Conservation (phyloP, 345 rosid species). For the Hirschfeldia incana region DNA sequence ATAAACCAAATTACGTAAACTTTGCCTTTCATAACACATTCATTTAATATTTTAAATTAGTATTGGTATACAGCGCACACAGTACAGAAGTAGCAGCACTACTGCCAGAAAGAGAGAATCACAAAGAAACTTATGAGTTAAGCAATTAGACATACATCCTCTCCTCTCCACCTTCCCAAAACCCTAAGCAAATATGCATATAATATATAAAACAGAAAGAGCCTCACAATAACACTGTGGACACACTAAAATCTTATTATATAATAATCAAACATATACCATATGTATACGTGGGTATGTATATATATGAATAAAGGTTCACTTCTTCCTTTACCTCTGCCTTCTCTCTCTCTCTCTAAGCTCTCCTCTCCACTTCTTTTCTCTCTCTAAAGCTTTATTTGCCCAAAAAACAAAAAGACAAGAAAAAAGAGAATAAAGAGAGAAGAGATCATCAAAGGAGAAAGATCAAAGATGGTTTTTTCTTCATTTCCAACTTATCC, state of each 20-base stretch:
- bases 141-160: conserved; percentile 31
- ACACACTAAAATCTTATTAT: conserved; percentile 29
- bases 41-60: not conserved
- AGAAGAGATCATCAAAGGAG: conserved; percentile 32
- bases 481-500: conserved; percentile 38
- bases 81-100: conserved; percentile 34
- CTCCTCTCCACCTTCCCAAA: conserved; percentile 37
- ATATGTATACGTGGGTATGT: conserved; percentile 25
- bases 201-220: conserved; percentile 37
- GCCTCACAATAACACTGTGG: conserved; percentile 23
- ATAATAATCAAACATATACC: conserved; percentile 21
- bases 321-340: conserved; percentile 36
- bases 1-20: not conserved
- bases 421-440: not conserved
- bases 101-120: conserved; percentile 32
- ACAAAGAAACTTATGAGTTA: conserved; percentile 40
- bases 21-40: conserved; percentile 3
- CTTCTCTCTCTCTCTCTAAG: conserved; percentile 35
- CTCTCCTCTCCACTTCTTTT: conserved; percentile 31
- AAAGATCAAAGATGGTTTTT: conserved; percentile 41
- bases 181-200: conserved; percentile 35
- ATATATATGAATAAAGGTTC: conserved; percentile 39
- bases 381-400: conserved; percentile 37
- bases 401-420: conserved; percentile 21
- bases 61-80: not conserved